Evolutionary conservation across 805 yeast genomes (phyloP), one percentile per base, ranked within the genome.

Genomic region (Komagataella pastoris): DNA sequence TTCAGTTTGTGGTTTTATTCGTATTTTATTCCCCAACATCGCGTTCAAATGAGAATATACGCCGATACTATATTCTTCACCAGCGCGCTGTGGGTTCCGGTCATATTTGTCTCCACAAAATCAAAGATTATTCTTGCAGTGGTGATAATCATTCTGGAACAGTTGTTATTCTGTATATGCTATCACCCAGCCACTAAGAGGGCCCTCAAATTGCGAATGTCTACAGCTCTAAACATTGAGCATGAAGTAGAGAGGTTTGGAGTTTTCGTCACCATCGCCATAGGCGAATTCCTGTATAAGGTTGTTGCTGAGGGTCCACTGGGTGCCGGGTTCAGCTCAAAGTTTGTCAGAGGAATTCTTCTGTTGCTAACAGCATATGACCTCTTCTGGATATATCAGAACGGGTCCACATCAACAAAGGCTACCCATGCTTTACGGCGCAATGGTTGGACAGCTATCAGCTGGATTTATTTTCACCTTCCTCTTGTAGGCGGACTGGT

Each of bases 141-240:
- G 46, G 68, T 68, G 10, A 58, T 70, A 48, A 53, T 77, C 24
- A 50, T 62, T 12, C 47, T 76, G 10, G 86, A 81, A 55, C 70
- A 71, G 8, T 3, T 59, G 0, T 54, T 58, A 14, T 76, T 66
- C 56, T 47, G 59, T n/a, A 6, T 69, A 1, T 58, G 70, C 36
- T 76, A 69, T 55, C 80, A 74, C 54, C 84, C 85, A 3, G 55
- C 60, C 59, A 63, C 69, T 52, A 78, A 78, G 57, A 68, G 59
- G 40, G n/a, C 61, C 17, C 52, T 80, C 54, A 63, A 68, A 8
- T 59, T 75, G 50, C 69, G 67, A 12, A 72, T 70, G 52, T 72
- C 83, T 8, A 79, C 87, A 0, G 86, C 86, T 1, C 60, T 80
- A 54, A 80, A 79, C 58, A 77, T 82, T 52, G 85, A 80, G 56